Evolutionary conservation across 2,329 filamentous ascomycete species (phyloP), one percentile per base, ranked within the genome.

Genomic region (Fusarium longipes): DNA sequence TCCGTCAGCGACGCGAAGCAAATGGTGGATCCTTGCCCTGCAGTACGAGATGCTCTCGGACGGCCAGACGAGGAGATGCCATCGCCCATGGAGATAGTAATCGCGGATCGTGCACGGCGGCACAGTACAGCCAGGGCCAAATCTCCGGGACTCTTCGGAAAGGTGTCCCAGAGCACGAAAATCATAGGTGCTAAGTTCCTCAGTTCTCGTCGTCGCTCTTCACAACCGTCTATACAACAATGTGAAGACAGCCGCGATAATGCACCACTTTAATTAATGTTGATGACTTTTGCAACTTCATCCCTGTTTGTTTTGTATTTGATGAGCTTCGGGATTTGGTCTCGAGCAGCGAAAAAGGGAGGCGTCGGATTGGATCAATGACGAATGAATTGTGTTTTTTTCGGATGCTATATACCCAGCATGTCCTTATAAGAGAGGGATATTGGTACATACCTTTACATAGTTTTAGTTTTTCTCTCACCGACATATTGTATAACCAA

Each of bases 1-100:
- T 67, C 81, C 25, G 77, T 81, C n/a, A 75, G 70, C 14, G 83
- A 85, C 58, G 86, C 83, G 1, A 81, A 80, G 59, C 69, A 75
- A 12, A 73, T 86, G 52, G 82, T 84, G 15, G 82, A 78, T 42
- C 76, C 74, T 3, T 68, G 70, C 20, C 66, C 71, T 4, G 63
- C 67, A 6, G 64, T 68, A 20, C 71, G 72, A n/a, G 60, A 68
- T 14, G 63, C 65, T 17, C 47, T 57, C n/a, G 36, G 45, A 10
- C 57, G 40, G 11, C 65, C 65, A 6, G 61, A 68, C n/a, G 74
- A 75, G 11, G 69, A 64, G 36, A 70, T 58, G 24, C 68, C 57
- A 47, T 67, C 66, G 10, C 66, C 66, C 6, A 66, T 45, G 57
- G 69, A 66, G 44, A 56, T 42, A 6, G 49, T 55, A n/a, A 65